Conservation (phyloP, 2,329 filamentous ascomycete species). For the Xylaria sp. region DNA sequence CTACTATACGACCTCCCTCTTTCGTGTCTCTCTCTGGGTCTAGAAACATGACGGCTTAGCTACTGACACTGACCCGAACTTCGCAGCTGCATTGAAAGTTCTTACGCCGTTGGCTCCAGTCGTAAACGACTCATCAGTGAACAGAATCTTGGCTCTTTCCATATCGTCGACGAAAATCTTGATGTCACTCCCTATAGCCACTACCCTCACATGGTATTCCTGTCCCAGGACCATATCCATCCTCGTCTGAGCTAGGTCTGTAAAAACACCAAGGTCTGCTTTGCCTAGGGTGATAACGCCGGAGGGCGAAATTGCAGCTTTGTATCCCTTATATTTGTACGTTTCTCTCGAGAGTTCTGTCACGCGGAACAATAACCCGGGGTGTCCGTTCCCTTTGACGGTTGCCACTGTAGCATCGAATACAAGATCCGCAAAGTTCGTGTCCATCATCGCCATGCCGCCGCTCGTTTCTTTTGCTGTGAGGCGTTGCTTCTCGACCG, state of each 20-base stretch:
- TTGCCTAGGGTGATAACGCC: constrained; percentile 29
- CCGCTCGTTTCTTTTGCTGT: constrained; percentile 23
- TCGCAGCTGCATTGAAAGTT: constrained; percentile 31
- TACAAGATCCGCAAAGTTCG: constrained; percentile 50
- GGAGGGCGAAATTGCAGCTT: constrained; percentile 25
- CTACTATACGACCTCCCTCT: no score
- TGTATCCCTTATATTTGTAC: constrained; percentile 31
- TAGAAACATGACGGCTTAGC: constrained; percentile 32
- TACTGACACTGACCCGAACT: constrained; percentile 47
- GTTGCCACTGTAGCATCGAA: constrained; percentile 48
- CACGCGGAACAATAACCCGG: constrained; percentile 52
- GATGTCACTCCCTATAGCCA: constrained; percentile 43
- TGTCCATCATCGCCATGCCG: constrained; percentile 50
- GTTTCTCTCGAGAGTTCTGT: constrained; percentile 41
- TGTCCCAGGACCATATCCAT: constrained; percentile 25
- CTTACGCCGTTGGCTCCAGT: constrained; percentile 45
- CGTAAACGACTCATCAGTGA: constrained; percentile 39
- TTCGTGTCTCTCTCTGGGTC: background rate
- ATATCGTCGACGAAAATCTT: constrained; percentile 46
- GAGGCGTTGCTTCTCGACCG: constrained; percentile 45
- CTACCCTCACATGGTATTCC: constrained; percentile 45
- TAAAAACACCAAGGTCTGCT: constrained; percentile 24
- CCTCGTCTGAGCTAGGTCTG: constrained; percentile 29
- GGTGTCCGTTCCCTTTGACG: constrained; percentile 41
- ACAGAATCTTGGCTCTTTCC: constrained; percentile 36